Conservation (phyloP, 2,329 filamentous ascomycete genomes). For the Exophiala sp. region DNA sequence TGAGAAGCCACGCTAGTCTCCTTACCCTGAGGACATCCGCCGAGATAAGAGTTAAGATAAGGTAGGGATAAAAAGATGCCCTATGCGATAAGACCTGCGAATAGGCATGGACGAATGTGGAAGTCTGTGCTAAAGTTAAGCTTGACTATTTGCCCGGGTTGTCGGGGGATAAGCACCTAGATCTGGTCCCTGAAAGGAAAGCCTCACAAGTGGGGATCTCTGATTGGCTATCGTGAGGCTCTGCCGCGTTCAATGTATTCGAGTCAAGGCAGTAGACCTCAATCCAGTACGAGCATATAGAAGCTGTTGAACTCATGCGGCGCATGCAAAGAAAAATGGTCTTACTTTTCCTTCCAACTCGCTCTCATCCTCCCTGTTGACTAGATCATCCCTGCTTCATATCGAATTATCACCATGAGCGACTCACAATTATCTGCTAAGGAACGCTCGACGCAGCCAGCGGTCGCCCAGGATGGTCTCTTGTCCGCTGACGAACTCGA, state of each 20-base stretch:
- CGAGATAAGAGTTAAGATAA: too few relatives aligned
- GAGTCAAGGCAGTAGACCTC: not conserved
- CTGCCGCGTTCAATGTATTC: conserved; percentile 1
- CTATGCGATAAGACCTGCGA: too few relatives aligned
- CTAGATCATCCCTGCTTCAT: not conserved
- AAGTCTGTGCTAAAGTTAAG: too few relatives aligned
- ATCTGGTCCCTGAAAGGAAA: not conserved
- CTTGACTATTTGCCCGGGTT: not conserved
- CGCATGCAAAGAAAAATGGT: not conserved
- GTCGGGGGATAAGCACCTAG: conserved; percentile 7
- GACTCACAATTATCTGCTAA: conserved; percentile 7
- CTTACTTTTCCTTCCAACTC: not conserved
- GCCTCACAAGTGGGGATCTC: not conserved
- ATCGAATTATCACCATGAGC: conserved; percentile 2
- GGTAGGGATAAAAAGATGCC: too few relatives aligned
- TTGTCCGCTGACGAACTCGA: conserved; percentile 11
- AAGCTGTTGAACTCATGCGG: not conserved
- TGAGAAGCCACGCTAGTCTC: too few relatives aligned
- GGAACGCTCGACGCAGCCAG: conserved; percentile 2
- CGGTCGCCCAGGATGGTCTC: not conserved
- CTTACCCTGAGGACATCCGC: too few relatives aligned
- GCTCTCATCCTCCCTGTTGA: not conserved
- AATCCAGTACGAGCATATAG: conserved; percentile 1
- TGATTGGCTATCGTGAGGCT: conserved; percentile 5
- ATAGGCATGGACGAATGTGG: too few relatives aligned